A percentile compares a stretch with the other conserved stretches of the same genome.
Conservation (phyloP, 148 eudicot genomes). For the Simmondsia chinensis region DNA sequence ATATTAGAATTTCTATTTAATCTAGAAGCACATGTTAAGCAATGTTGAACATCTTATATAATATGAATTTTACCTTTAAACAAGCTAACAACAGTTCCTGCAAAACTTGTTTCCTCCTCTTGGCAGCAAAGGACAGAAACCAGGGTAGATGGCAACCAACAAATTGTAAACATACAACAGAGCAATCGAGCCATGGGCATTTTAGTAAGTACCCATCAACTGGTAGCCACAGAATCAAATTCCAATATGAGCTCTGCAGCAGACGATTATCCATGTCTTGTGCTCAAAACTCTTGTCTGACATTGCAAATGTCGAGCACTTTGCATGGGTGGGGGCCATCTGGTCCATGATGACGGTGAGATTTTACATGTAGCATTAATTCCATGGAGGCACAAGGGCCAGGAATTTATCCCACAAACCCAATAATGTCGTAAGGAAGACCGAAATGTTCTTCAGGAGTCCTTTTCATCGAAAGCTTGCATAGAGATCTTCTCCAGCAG, state of each 20-base stretch:
- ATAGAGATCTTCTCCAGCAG: slow-evolving; percentile 48
- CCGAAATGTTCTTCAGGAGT: slow-evolving; percentile 8
- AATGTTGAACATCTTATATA: slow-evolving; percentile 39
- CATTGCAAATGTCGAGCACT: slow-evolving; percentile 17
- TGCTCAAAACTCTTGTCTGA: slow-evolving; percentile 19
- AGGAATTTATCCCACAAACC: slow-evolving; percentile 8
- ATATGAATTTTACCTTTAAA: slow-evolving; percentile 32
- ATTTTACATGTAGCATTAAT: slow-evolving; percentile 1
- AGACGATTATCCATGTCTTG: slow-evolving; percentile 13
- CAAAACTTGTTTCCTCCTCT: slow-evolving; percentile 42
- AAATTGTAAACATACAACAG: slow-evolving; percentile 36
- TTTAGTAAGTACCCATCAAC: slow-evolving; percentile 11
- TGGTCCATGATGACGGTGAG: slow-evolving; percentile 11
- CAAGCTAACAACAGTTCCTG: slow-evolving; percentile 46
- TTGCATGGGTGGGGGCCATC: slow-evolving; percentile 16
- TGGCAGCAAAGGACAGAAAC: slow-evolving; percentile 35
- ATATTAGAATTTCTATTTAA: slow-evolving; percentile 26
- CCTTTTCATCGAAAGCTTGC: slow-evolving; percentile 31
- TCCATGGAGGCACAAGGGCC: slow-evolving; percentile 5
- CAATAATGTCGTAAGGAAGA: slow-evolving; percentile 12
- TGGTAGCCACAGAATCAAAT: slow-evolving; percentile 16
- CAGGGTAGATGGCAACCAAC: slow-evolving; percentile 27
- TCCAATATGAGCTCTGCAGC: slow-evolving; percentile 15
- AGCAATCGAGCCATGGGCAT: slow-evolving; percentile 25
- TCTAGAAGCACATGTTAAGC: slow-evolving; percentile 31